phyloP scores from a whole-genome alignment of 1,139 yeast genomes.

The Saccharomyces hybrid region DNA sequence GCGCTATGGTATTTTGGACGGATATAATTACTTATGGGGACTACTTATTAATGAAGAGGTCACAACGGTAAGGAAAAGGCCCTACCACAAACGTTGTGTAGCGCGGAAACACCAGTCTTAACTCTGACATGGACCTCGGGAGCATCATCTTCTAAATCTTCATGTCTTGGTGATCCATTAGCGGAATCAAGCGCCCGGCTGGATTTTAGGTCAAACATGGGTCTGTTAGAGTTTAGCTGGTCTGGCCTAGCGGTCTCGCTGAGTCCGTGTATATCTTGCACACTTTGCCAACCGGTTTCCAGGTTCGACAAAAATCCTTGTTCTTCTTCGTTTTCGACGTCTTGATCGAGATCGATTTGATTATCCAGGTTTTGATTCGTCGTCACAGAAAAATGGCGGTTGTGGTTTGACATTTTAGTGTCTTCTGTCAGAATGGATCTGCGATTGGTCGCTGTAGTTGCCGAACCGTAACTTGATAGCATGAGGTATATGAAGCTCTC shows the following conservation, averaged over 20 bases:
- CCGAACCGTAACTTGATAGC: conserved; percentile 24
- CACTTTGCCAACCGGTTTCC: conserved; percentile 30
- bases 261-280: conserved; percentile 27
- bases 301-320: conserved; percentile 12
- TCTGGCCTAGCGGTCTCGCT: background rate
- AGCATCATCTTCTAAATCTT: conserved; percentile 12
- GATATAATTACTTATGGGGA: background rate
- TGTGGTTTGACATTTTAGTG: background rate
- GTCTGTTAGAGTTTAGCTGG: conserved; percentile 4
- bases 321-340: conserved; percentile 2
- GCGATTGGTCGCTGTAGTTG: background rate
- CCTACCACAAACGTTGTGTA: conserved; percentile 41
- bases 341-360: background rate
- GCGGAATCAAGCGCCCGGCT: conserved; percentile 12
- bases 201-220: conserved; percentile 12
- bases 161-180: conserved; percentile 5
- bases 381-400: background rate
- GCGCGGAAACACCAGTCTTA: conserved; percentile 36
- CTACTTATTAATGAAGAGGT: background rate
- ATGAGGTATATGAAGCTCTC: conserved; percentile 43
- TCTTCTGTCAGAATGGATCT: background rate
- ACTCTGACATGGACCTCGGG: conserved; percentile 37
- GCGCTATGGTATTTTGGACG: background rate
- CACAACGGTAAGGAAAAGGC: conserved; percentile 32
- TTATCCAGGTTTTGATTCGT: background rate